Conservation (phyloP, 148 eudicot genomes). For the Polygonum maritimum region DNA sequence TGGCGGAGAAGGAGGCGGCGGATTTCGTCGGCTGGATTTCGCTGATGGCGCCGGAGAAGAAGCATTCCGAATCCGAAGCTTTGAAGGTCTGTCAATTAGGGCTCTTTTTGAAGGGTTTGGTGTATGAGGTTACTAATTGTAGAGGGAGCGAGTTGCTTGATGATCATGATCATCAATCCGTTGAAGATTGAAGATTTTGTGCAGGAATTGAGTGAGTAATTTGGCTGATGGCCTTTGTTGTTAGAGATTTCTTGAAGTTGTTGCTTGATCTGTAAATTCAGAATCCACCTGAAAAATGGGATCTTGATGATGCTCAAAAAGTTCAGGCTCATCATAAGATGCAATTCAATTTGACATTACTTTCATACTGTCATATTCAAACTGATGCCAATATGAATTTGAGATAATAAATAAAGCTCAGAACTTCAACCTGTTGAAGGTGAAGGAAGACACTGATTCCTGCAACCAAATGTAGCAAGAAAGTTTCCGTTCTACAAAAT, state of each 20-base stretch:
- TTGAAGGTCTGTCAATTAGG: slow-evolving; percentile 18
- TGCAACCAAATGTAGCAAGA: background rate
- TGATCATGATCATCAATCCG: background rate
- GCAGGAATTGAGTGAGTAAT: background rate
- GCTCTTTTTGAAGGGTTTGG: slow-evolving; percentile 11
- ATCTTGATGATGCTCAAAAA: no score
- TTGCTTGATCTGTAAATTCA: background rate
- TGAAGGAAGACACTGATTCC: background rate
- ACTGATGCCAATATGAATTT: background rate
- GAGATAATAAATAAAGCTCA: no score
- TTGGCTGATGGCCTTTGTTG: background rate
- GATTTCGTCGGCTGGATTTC: slow-evolving; percentile 37
- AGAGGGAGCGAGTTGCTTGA: slow-evolving; percentile 31
- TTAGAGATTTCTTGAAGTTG: background rate
- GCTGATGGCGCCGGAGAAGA: slow-evolving; percentile 12
- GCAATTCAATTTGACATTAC: no score
- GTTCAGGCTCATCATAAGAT: no score
- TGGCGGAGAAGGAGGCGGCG: slow-evolving; percentile 25
- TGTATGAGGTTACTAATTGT: slow-evolving; percentile 15
- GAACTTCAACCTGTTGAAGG: no score
- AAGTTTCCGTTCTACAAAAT: background rate
- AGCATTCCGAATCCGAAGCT: slow-evolving; percentile 9
- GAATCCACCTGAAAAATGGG: background rate
- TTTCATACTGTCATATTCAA: background rate
- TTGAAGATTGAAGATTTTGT: background rate